phyloP scores from a whole-genome alignment of 2,329 filamentous ascomycete species.

The Albifimbria verrucaria region DNA sequence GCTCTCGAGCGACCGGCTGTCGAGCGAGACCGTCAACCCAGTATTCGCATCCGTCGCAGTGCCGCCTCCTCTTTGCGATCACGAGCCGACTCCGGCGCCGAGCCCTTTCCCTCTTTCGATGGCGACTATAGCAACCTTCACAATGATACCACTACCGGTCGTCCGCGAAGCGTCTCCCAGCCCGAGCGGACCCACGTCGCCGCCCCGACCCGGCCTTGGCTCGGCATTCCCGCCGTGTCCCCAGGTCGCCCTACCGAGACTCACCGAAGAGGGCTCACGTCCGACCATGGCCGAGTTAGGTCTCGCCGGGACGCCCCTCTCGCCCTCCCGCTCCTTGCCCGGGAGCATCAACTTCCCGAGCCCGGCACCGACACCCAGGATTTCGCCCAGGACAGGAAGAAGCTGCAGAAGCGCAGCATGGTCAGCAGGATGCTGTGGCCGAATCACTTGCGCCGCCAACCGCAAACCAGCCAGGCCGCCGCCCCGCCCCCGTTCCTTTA shows the following conservation, averaged over 20 bases:
- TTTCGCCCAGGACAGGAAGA: neutral
- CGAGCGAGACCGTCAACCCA: conserved; percentile 16
- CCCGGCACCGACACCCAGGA: neutral
- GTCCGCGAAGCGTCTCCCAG: conserved; percentile 34
- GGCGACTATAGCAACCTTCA: conserved; percentile 6
- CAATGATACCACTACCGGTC: conserved; percentile 13
- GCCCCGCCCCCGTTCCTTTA: neutral
- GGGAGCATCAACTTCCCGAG: conserved; percentile 8
- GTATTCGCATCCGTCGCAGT: conserved; percentile 22
- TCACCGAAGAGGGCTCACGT: conserved; percentile 35
- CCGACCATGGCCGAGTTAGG: conserved; percentile 33
- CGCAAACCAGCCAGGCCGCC: neutral
- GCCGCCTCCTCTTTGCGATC: conserved; percentile 9
- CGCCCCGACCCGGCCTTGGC: conserved; percentile 15
- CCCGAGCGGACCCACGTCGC: conserved; percentile 21
- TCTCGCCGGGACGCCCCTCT: conserved; percentile 14
- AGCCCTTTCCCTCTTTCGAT: conserved; percentile 1
- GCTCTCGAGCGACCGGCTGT: conserved; percentile 7
- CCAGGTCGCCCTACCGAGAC: conserved; percentile 32
- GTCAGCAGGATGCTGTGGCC: conserved; percentile 26
- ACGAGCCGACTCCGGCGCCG: neutral
- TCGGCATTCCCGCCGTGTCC: conserved; percentile 26
- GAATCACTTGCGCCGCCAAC: conserved; percentile 6
- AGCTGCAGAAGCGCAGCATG: conserved; percentile 15
- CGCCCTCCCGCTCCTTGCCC: conserved; percentile 24